These are phyloP conservation scores for Paraglomus brasilianum DNA, from an alignment of 192 early-diverging fungal species.

Conservation along the genomic window DNA sequence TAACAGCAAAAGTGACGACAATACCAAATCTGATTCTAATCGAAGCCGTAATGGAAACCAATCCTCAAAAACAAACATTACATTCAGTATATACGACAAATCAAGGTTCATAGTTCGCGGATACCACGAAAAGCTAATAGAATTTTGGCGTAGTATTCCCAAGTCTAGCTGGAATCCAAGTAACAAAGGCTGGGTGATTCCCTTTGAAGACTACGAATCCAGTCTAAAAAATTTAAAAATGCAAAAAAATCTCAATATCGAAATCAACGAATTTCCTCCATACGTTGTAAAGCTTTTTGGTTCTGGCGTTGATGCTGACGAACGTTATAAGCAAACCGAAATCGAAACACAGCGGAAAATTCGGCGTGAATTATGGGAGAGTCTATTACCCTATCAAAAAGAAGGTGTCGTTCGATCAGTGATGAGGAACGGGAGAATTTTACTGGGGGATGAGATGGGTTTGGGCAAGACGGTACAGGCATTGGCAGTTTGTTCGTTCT, in stretches of 20 bases:
- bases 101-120: not conserved
- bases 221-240: not conserved
- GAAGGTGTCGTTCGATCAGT: conserved; percentile 39
- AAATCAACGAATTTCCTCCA: conserved; percentile 8
- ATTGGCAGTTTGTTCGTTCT: conserved; percentile 38
- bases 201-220: conserved; percentile 5
- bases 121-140: conserved; percentile 12
- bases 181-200: conserved; percentile 9
- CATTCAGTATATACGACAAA: not conserved
- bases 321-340: not conserved
- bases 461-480: conserved; percentile 51
- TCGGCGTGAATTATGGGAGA: conserved; percentile 19
- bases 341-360: conserved; percentile 5
- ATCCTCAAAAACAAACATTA: not conserved
- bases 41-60: not conserved
- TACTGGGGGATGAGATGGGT: conserved; percentile 47
- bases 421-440: conserved; percentile 34
- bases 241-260: not conserved
- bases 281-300: conserved; percentile 13
- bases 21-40: not conserved
- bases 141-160: not conserved
- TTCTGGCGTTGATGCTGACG: not conserved
- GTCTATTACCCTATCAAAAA: conserved; percentile 38
- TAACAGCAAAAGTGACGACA: not conserved
- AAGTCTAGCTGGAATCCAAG: not conserved